Conservation (phyloP, 2,329 filamentous ascomycete species). For the Balansia obtecta region DNA sequence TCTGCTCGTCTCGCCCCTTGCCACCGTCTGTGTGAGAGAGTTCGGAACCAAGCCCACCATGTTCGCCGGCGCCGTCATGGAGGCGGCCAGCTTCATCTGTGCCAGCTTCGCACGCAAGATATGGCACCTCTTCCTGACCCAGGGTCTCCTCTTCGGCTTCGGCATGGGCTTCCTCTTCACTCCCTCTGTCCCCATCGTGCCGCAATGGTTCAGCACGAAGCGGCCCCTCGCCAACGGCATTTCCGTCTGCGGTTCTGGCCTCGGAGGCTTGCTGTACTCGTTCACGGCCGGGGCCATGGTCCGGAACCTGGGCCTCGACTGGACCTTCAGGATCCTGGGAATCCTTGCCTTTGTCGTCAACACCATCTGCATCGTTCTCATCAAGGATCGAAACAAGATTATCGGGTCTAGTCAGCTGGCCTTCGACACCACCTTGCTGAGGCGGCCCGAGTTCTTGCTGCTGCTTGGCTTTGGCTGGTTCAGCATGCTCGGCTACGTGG, state of each 20-base stretch:
- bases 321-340: conserved; percentile 55
- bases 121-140: conserved; percentile 66
- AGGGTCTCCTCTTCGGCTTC: conserved; percentile 65
- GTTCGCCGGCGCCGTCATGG: conserved; percentile 49
- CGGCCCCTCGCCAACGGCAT: conserved; percentile 60
- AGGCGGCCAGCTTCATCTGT: conserved; percentile 52
- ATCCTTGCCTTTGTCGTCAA: conserved; percentile 55
- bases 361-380: conserved; percentile 45
- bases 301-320: conserved; percentile 45
- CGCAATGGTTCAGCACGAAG: conserved; percentile 62
- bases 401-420: conserved; percentile 54
- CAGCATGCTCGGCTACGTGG: conserved; percentile 60
- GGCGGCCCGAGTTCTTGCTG: conserved; percentile 47
- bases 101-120: conserved; percentile 57
- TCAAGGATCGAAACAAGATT: conserved; percentile 60
- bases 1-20: conserved; percentile 55
- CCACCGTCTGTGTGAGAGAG: conserved; percentile 45
- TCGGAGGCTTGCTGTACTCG: conserved; percentile 62
- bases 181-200: conserved; percentile 50
- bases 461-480: conserved; percentile 58
- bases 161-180: conserved; percentile 71
- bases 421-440: conserved; percentile 54
- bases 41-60: conserved; percentile 54
- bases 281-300: conserved; percentile 59
- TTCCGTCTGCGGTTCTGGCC: conserved; percentile 54